Base-by-base conservation (phyloP, 2,329 filamentous ascomycete genomes). In the Davidsoniella eucalypti region DNA sequence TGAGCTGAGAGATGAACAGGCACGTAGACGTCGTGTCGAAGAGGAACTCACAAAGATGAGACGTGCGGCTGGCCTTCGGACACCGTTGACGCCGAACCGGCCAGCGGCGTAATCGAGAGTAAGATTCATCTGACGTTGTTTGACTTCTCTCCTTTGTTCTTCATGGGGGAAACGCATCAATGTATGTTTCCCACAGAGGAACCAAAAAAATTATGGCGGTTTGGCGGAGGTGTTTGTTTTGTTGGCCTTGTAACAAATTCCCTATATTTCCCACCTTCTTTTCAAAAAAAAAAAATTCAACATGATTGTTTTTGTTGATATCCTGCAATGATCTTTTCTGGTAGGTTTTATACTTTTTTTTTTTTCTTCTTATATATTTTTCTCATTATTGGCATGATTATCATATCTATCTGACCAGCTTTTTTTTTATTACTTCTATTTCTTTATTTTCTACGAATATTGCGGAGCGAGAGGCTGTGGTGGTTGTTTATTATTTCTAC, bases 1-100 rank as follows among this genome's bases (percentile, higher is more conserved):
- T 55, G 72, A 73, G 52, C 58, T 75, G 39, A 66, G 63, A 64
- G 69, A 71, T 64, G 72, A 75, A 55, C 70, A 73, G 58, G 57
- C 61, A 52, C 67, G 63, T 55, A 63, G 65, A 51, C 64, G 71
- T 47, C 70, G 66, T 56, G 59, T 73, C 18, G 72, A 75, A 55
- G 72, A 75, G 50, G 72, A 75, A 58, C 57, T 75, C 26, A 69
- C 63, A 56, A 66, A 67, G 50, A 61, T 63, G 8, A 63, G 64
- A 26, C 69, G 65, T 2, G 63, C 67, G 1, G 64, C 64, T 55
- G 51, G 51, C 12, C 46, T 53, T 16, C 70, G 67, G 57, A 67
- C 61, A 53, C 64, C 68, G 4, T 55, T 69, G 46, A 71, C 65
- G 45, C 68, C 69, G 43, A 56, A 59, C 18, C 38, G 37, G 23